Evolutionary conservation across 2,329 filamentous ascomycete genomes (phyloP), one percentile per base, ranked within the genome.

Genomic region (Alternaria alternata): DNA sequence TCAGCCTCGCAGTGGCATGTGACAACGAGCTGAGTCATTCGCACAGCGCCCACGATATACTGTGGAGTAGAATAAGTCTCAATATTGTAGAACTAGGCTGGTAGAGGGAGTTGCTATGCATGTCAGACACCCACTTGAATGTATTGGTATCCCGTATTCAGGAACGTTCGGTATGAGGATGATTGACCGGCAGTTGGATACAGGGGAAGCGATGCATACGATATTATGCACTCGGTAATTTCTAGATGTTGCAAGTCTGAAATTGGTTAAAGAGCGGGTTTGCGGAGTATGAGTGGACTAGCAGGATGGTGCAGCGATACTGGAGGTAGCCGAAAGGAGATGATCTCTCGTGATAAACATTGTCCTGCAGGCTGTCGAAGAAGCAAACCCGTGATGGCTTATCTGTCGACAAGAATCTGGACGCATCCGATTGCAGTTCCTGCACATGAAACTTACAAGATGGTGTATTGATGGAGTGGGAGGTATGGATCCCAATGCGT

Each of bases 391-490:
- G 57, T 57, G 57, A 8, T 49, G 44, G 20, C 57, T 57, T 26
- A 57, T 60, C 34, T 63, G 51, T 54, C 54, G 57, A 63, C 44
- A 20, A 54, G 39, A 34, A 61, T 61, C 14, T 51, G 38, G 8
- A 42, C 36, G 22, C 49, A 59, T 20, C 47, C 52, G 20, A 43
- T 46, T 3, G 12, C 11, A n/a, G 55, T 47, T 18, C 51, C 54
- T 58, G 56, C 54, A 47, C 61, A 46, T 16, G 7, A 63, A 24
- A 63, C 38, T 12, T 56, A 47, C 6, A 58, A 16, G 5, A 43
- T 61, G 6, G 61, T 56, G 47, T 55, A 58, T 54, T 52, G 61
- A 14, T n/a, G 52, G 47, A 8, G 54, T 51, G 58, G 49, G n/a
- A 53, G 16, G 42, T 63, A 22, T 9, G 44, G 41, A 9, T 55